Percentiles rank a stretch among this genome's conserved stretches.
These are phyloP conservation scores for Hanseniaspora valbyensis DNA, from an alignment of 805 yeast genomes.

Conservation along the genomic window DNA sequence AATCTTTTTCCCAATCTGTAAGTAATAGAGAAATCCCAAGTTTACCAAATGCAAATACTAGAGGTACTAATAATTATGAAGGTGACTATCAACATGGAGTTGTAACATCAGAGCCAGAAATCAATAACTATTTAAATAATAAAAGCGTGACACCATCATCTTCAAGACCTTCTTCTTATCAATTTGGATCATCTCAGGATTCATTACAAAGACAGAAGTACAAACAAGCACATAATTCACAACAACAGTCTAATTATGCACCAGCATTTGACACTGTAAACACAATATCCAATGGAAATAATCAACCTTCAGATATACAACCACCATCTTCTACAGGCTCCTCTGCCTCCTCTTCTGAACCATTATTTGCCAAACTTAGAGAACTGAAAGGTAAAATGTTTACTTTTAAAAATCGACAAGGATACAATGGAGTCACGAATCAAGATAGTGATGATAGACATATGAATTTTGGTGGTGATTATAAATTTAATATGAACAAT, in stretches of 20 bases:
- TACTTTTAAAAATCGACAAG: conserved; percentile 27
- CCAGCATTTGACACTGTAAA: not conserved
- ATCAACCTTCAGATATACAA: not conserved
- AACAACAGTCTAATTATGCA: not conserved
- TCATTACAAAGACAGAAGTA: not conserved
- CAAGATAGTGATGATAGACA: conserved; percentile 14
- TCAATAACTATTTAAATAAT: not conserved
- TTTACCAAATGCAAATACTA: conserved; percentile 23
- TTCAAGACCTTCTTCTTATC: not conserved
- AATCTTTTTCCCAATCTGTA: conserved; percentile 23
- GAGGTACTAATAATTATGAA: not conserved
- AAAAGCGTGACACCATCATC: not conserved
- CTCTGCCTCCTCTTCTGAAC: conserved; percentile 17
- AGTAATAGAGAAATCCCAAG: conserved; percentile 28
- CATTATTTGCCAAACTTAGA: conserved; percentile 29
- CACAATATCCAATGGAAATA: not conserved
- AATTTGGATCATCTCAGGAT: not conserved
- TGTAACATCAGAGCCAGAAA: conserved; percentile 10
- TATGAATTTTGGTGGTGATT: conserved; percentile 2
- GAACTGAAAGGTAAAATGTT: conserved; percentile 29
- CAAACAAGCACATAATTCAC: not conserved
- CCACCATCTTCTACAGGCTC: not conserved
- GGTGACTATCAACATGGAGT: conserved; percentile 1
- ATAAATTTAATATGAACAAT: not conserved
- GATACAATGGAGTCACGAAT: not conserved